phyloP scores from a whole-genome alignment of 2,329 filamentous ascomycete species.

The Cucurbitaria berberidis region DNA sequence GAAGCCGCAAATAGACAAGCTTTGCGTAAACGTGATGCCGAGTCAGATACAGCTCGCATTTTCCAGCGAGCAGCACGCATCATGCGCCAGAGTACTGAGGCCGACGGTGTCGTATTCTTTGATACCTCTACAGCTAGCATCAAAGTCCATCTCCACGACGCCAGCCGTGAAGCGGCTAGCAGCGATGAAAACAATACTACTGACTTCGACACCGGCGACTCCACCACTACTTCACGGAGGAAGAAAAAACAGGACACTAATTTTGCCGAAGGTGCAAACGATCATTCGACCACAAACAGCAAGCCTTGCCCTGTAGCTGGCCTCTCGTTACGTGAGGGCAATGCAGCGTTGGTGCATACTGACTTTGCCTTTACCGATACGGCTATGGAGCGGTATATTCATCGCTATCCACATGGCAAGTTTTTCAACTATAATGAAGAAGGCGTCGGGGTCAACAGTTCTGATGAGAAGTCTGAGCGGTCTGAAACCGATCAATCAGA shows the following conservation, averaged over 20 bases:
- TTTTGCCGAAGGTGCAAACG: conserved; percentile 3
- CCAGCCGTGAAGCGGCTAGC: conserved; percentile 18
- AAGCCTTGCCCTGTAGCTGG: conserved; percentile 35
- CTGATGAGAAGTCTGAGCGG: conserved; percentile 39
- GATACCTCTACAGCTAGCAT: conserved; percentile 42
- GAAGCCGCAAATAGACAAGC: conserved; percentile 18
- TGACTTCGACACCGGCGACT: conserved; percentile 39
- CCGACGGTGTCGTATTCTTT: conserved; percentile 46
- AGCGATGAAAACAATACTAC: conserved; percentile 43
- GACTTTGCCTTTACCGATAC: conserved; percentile 41
- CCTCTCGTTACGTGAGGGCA: conserved; percentile 27
- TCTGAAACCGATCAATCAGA: conserved; percentile 41
- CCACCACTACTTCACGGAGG: conserved; percentile 23
- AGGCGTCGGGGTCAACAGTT: conserved; percentile 39
- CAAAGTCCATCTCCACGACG: conserved; percentile 30
- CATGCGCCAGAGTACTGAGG: conserved; percentile 40
- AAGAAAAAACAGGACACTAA: conserved; percentile 17
- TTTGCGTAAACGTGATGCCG: conserved; percentile 30
- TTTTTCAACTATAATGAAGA: conserved; percentile 46
- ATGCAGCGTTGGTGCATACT: conserved; percentile 26
- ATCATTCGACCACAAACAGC: conserved; percentile 18
- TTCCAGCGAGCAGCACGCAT: conserved; percentile 46
- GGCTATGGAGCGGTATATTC: conserved; percentile 44
- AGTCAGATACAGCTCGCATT: conserved; percentile 34
- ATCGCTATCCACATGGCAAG: conserved; percentile 41